Percentiles rank a stretch among this genome's conserved stretches.
Conservation (phyloP, 2,329 filamentous ascomycete species). For the Calonectria crousiana region DNA sequence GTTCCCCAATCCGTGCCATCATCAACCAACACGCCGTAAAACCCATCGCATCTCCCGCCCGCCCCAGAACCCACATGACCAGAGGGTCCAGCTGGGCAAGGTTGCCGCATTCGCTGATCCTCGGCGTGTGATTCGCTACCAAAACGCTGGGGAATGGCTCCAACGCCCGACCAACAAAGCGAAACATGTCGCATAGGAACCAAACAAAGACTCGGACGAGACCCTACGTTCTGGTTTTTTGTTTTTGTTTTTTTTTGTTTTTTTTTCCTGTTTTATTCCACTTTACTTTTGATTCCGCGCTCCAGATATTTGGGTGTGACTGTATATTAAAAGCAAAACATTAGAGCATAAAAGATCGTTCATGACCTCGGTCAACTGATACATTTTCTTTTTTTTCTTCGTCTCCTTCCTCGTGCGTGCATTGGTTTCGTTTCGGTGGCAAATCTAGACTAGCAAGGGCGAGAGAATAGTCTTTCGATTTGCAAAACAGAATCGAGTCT, state of each 20-base stretch:
- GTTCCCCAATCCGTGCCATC: neutral
- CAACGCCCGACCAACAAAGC: constrained; percentile 16
- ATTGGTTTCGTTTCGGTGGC: neutral
- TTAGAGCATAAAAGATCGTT: neutral
- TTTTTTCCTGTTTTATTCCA: neutral
- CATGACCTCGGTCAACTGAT: neutral
- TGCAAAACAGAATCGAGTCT: neutral
- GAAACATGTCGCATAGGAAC: constrained; percentile 10
- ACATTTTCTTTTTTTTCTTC: neutral
- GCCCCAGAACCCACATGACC: constrained; percentile 7
- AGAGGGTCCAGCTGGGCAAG: constrained; percentile 45
- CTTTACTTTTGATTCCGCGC: neutral
- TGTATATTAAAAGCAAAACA: neutral
- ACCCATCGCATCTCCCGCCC: neutral
- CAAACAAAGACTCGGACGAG: neutral
- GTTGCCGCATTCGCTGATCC: constrained; percentile 39
- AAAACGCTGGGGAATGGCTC: constrained; percentile 40
- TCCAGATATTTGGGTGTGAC: neutral
- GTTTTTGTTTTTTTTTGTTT: neutral
- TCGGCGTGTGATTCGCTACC: constrained; percentile 50
- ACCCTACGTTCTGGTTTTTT: neutral
- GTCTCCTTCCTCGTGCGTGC: neutral
- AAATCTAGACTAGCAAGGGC: constrained; percentile 23
- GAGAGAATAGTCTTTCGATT: constrained; percentile 18
- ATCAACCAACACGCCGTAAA: neutral